phyloP scores from a whole-genome alignment of 805 yeast genomes.

The Lipomyces chichibuensis region DNA sequence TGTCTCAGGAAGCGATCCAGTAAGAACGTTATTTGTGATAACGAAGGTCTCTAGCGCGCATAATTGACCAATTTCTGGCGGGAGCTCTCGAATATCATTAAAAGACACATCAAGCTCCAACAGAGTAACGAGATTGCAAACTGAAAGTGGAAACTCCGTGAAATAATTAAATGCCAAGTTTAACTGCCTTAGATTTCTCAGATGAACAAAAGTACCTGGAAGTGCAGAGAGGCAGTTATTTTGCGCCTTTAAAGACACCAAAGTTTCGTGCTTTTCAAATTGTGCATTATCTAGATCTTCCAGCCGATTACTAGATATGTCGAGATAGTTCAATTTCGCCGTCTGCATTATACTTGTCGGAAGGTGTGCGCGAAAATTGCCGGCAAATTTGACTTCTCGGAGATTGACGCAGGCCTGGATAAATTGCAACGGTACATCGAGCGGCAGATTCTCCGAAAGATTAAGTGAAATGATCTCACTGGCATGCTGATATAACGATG shows the following conservation, averaged over 20 bases:
- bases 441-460: conserved; percentile 84
- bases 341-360: conserved; percentile 77
- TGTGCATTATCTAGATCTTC: conserved; percentile 52
- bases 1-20: conserved; percentile 55
- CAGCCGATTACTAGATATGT: conserved; percentile 78
- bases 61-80: conserved; percentile 62
- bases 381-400: conserved; percentile 41
- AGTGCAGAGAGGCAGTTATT: conserved; percentile 49
- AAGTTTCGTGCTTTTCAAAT: conserved; percentile 58
- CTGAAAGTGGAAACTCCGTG: conserved; percentile 57
- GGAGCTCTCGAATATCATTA: conserved; percentile 66
- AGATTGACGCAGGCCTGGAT: conserved; percentile 74
- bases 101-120: conserved; percentile 77
- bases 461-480: conserved; percentile 79
- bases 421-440: conserved; percentile 80
- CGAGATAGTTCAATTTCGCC: conserved; percentile 63
- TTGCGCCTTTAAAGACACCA: conserved; percentile 53
- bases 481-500: conserved; percentile 76
- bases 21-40: conserved; percentile 70
- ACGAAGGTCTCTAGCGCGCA: conserved; percentile 67
- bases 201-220: conserved; percentile 54
- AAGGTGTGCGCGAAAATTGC: conserved; percentile 70
- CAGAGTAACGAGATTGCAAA: conserved; percentile 62
- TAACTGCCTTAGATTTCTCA: conserved; percentile 55
- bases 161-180: conserved; percentile 80